phyloP scores from a whole-genome alignment of 129 eudicot species.

The Sambucus nigra region DNA sequence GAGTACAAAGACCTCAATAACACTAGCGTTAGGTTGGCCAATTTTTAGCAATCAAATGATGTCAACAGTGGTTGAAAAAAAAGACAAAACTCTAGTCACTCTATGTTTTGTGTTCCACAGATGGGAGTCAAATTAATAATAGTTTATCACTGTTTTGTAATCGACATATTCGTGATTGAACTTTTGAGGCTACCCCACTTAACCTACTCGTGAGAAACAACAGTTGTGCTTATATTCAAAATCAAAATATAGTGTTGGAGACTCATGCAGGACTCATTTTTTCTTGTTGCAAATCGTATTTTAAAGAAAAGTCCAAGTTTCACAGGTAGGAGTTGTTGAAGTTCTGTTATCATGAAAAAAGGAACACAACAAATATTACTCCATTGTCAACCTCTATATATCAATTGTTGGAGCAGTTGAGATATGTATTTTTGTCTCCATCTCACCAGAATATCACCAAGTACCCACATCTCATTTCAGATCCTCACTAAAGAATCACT shows the following conservation, averaged over 20 bases:
- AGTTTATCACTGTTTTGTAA: background rate
- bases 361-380: constrained; percentile 23
- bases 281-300: constrained; percentile 2
- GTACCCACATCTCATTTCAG: constrained; percentile 1
- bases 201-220: background rate
- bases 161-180: constrained; percentile 7
- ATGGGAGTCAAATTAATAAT: background rate
- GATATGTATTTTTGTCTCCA: constrained; percentile 19
- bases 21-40: no score
- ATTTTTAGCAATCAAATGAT: no score
- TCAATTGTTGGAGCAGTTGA: constrained; percentile 66
- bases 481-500: constrained; percentile 6
- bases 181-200: background rate
- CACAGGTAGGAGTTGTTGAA: constrained; percentile 53
- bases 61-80: no score
- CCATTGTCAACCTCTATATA: constrained; percentile 48
- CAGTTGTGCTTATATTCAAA: constrained; percentile 5
- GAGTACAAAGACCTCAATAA: no score
- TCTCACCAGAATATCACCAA: constrained; percentile 7
- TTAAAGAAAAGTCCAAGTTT: constrained; percentile 20
- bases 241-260: background rate
- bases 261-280: constrained; percentile 13
- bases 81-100: background rate
- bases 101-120: constrained; percentile 1
- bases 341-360: constrained; percentile 34